Percentiles rank a stretch among this genome's conserved stretches.
Evolutionary conservation across 2,329 filamentous ascomycete genomes (phyloP).

Genomic region (Clarireedia paspali): DNA sequence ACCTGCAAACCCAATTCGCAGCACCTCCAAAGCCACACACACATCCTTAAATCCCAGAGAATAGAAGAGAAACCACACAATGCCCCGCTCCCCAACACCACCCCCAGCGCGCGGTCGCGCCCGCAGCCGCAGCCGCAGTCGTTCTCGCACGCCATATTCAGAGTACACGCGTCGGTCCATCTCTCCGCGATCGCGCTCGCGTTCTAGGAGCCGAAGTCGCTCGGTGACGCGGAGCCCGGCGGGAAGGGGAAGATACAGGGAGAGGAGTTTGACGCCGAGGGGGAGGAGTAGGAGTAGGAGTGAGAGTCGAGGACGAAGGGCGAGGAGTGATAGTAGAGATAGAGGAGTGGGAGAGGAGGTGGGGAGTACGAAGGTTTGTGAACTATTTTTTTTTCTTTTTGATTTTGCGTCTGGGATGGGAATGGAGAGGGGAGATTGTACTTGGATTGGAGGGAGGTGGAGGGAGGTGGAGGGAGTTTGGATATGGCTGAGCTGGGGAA

Average conservation of each 20-base stretch:
- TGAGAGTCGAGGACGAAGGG: constrained; percentile 14
- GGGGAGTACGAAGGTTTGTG: constrained; percentile 45
- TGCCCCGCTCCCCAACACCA: constrained; percentile 21
- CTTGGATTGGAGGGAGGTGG: too few species aligned
- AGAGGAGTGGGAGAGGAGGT: constrained; percentile 26
- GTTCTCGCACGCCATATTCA: constrained; percentile 27
- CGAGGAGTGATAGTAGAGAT: constrained; percentile 23
- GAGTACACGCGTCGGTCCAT: constrained; percentile 24
- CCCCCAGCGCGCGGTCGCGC: constrained; percentile 19
- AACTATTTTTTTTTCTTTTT: not conserved
- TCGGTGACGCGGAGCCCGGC: constrained; percentile 7
- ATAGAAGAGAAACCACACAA: constrained; percentile 6
- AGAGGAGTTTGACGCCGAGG: not conserved
- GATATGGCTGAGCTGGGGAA: too few species aligned
- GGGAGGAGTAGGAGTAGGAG: constrained; percentile 23
- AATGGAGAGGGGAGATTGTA: too few species aligned
- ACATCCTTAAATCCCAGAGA: too few species aligned
- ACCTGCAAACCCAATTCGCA: too few species aligned
- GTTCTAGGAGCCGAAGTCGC: constrained; percentile 23
- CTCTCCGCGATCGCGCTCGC: constrained; percentile 25
- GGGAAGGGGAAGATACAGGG: not conserved
- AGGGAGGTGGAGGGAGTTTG: too few species aligned
- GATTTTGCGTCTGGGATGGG: not conserved
- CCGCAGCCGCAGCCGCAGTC: constrained; percentile 17
- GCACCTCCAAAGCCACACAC: too few species aligned